Evolutionary conservation across 2,329 filamentous ascomycete species (phyloP).

Genomic region (Penicillium sp.): DNA sequence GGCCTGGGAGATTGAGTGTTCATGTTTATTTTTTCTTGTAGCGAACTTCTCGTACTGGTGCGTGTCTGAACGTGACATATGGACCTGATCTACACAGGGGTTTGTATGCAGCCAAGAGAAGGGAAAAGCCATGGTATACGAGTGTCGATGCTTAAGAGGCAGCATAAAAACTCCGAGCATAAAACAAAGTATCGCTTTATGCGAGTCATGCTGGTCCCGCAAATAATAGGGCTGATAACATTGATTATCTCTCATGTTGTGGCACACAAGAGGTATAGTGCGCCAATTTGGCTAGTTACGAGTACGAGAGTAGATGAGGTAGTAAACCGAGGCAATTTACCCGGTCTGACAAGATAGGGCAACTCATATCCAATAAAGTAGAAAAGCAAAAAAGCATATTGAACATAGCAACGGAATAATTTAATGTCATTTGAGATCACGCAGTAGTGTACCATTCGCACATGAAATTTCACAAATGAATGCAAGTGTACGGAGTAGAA

Average conservation of each 20-base stretch:
- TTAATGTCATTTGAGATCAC: background rate
- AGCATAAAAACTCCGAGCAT: background rate
- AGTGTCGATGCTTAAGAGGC: background rate
- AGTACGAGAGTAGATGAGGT: background rate
- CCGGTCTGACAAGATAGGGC: background rate
- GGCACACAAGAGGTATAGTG: background rate
- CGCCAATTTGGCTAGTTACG: background rate
- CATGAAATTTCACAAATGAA: too few relatives aligned
- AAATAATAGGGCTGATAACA: background rate
- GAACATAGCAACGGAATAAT: background rate
- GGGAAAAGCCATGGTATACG: background rate
- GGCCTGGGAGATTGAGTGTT: background rate
- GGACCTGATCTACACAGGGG: constrained; percentile 19
- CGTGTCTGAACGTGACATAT: background rate
- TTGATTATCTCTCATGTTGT: background rate
- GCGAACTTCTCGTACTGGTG: background rate
- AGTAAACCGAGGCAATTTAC: constrained; percentile 3
- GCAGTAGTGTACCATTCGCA: background rate
- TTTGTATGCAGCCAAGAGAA: constrained; percentile 20
- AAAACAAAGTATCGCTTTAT: background rate
- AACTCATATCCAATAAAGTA: background rate
- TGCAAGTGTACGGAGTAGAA: too few relatives aligned
- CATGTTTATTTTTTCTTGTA: background rate
- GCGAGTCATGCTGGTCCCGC: background rate
- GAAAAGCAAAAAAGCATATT: background rate